Evolutionary conservation across 805 yeast genomes (phyloP), one percentile per base, ranked within the genome.

Genomic region (Starmerella stigmatis): DNA sequence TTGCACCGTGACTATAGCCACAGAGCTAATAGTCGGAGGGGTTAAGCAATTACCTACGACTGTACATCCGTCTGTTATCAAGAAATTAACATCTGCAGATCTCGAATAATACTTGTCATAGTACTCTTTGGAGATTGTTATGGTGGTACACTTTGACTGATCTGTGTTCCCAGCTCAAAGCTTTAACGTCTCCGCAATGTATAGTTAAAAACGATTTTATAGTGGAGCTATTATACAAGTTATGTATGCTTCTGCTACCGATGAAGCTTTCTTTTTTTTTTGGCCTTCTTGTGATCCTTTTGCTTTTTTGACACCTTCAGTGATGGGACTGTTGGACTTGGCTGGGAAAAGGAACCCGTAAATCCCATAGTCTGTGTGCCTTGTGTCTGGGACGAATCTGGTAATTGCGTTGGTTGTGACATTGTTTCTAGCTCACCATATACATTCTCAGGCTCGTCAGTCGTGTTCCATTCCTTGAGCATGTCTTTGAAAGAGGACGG

Each of bases 331-430:
- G 20, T 21, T 5, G 28, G 38, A 13, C 27, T 22, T 8, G 52
- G 52, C 47, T 48, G 52, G 17, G 55, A 46, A n/a, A 44, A 45
- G 6, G 54, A 34, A 13, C 27, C 27, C 3, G 38, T 27, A 22
- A 21, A 34, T 8, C 27, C 27, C 35, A 32, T 19, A 7, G 35
- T 22, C 19, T 34, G 38, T 4, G 38, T 21, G 8, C 22, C 23
- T n/a, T 20, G 19, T 16, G 5, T 20, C 19, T 21, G 38, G 6
- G 38, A 22, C 11, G 26, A 12, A 2, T 21, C 6, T 2, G 35
- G 38, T 13, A 34, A 9, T 21, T 34, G 38, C 9, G 27, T 34
- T 4, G 38, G 38, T 21, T 34, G 38, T 12, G 38, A 34, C 19
- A 21, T 21, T 13, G 38, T n/a, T 12, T 34, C 27, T 19, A 20